These are phyloP conservation scores for Backusella westeae DNA, from an alignment of 192 early-diverging fungal species.

Conservation along the genomic window DNA sequence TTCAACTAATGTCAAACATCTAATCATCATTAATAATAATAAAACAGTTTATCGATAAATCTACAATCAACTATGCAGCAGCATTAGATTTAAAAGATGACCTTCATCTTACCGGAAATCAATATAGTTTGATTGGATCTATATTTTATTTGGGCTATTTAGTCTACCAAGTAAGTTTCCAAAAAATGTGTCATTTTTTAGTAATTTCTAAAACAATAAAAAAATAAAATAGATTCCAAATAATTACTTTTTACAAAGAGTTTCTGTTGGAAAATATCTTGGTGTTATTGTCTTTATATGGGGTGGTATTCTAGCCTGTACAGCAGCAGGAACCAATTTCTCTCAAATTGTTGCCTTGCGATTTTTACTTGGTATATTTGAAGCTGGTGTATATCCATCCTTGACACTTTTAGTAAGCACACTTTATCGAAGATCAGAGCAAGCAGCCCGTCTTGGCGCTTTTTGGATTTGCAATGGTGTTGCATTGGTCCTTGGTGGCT, in stretches of 20 bases:
- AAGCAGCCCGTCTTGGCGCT: conserved; percentile 18
- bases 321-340: conserved; percentile 20
- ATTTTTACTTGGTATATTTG: conserved; percentile 31
- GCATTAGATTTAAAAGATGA: conserved; percentile 21
- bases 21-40: background rate
- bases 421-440: conserved; percentile 30
- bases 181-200: background rate
- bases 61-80: conserved; percentile 25
- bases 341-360: conserved; percentile 28
- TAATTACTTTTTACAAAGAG: conserved; percentile 29
- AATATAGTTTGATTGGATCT: conserved; percentile 28
- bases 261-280: conserved; percentile 16
- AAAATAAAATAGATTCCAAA: conserved; percentile 25
- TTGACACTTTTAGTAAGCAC: conserved; percentile 25
- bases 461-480: conserved; percentile 32
- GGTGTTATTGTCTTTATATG: conserved; percentile 25
- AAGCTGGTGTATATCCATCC: conserved; percentile 30
- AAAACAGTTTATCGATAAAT: conserved; percentile 31
- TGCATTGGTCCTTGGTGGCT: conserved; percentile 17
- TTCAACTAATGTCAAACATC: background rate
- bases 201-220: background rate
- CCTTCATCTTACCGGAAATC: conserved; percentile 14
- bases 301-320: conserved; percentile 20
- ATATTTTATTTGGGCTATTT: conserved; percentile 34
- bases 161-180: conserved; percentile 16